Base-by-base conservation (phyloP, 179 eudicot species). In the Camellia oleifera region DNA sequence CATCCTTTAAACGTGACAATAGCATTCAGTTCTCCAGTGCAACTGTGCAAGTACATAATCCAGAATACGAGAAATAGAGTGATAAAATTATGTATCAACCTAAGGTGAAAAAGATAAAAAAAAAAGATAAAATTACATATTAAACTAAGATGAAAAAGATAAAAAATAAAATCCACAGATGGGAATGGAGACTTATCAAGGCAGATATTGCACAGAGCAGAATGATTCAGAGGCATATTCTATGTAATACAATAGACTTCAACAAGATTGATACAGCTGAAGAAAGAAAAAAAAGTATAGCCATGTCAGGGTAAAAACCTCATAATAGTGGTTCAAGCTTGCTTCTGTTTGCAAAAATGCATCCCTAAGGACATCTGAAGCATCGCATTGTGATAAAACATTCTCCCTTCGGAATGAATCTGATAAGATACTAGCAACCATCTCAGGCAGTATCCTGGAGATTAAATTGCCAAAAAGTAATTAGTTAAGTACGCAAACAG, bases 351-450 rank as follows among this genome's bases (percentile, higher is more conserved):
- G 92, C 72, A 76, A 83, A 86, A 96, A 88, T 80, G 99, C 97
- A 79, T 96, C 97, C 79, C 89, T 90, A 62, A 96, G 96, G 77
- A 96, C 97, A 83, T 96, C 99, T 32, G 98, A 88, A 26, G 98
- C 99, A 88, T 96, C 92, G 78, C 88, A 83, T 67, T 80, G 90
- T 18, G 96, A 87, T 74, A 92, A 85, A 86, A 94, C 92, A 77
- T 81, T 88, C 82, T 94, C 90, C 88, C 91, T 91, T 80, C 83
- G 85, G 26, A 75, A 77, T 46, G 97, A 77, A 84, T 94, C 97
- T 17, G 92, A 90, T 77, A 96, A 88, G 69, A 94, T 89, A 78
- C 85, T 87, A 75, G 97, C 83, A 76, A 96, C 84, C 76, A 82
- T 84, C 86, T 92, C 97, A 53, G 97, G 98, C 84, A 96, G 88